Evolutionary conservation across 2,329 filamentous ascomycete genomes (phyloP).

Genomic region (Exophiala lecanii-corni): DNA sequence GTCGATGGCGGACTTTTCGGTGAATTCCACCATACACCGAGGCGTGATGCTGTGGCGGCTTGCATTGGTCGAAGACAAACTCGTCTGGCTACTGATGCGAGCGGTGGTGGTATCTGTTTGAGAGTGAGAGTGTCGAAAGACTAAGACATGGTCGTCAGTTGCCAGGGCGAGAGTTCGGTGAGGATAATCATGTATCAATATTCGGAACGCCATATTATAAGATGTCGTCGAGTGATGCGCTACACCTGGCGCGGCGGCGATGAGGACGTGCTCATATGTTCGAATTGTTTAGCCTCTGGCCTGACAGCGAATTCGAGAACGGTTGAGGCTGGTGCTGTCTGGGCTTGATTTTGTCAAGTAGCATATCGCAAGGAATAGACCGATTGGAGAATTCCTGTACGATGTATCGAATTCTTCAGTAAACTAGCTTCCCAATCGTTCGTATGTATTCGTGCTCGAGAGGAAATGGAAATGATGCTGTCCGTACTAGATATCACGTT

Average conservation of each 20-base stretch:
- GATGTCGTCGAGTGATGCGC: constrained; percentile 7
- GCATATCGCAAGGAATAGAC: too few species aligned
- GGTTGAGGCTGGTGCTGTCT: too few species aligned
- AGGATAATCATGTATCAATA: constrained; percentile 81
- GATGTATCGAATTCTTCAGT: too few species aligned
- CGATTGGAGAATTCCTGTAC: too few species aligned
- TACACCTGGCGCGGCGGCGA: constrained; percentile 6
- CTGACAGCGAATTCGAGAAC: too few species aligned
- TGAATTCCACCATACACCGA: constrained; percentile 87
- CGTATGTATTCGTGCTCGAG: too few species aligned
- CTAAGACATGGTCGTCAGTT: constrained; percentile 71
- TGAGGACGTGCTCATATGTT: not conserved
- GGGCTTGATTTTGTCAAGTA: too few species aligned
- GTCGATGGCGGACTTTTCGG: constrained; percentile 58
- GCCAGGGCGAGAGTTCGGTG: constrained; percentile 83
- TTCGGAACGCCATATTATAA: constrained; percentile 59
- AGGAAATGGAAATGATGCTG: too few species aligned
- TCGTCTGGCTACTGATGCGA: constrained; percentile 36
- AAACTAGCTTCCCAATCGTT: too few species aligned
- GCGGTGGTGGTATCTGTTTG: constrained; percentile 52
- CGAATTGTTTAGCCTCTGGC: too few species aligned
- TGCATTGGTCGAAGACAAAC: constrained; percentile 20
- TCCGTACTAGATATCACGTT: too few species aligned
- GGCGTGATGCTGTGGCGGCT: constrained; percentile 29
- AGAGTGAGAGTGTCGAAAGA: constrained; percentile 70